Base-by-base conservation (phyloP, 2,329 filamentous ascomycete genomes). In the Colletotrichum sp. region DNA sequence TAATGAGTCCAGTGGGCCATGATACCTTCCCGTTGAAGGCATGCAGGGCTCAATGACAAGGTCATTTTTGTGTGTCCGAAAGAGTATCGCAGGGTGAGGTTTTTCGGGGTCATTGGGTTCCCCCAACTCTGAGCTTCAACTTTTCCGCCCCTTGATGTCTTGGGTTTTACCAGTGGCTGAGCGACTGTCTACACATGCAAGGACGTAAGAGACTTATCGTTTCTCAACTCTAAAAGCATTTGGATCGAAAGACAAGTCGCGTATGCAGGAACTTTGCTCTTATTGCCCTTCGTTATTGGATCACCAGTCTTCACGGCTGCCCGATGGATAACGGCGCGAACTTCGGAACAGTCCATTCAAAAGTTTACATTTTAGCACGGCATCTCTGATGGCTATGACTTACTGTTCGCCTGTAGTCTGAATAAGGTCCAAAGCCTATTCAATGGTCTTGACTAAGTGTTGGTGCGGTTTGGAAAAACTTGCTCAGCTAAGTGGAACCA, bases 121-220 rank as follows among this genome's bases (percentile, higher is more conserved):
- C 44, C 44, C 44, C 44, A 21, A 49, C 44, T 21, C 44, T 49
- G 44, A 7, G 44, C 44, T n/a, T 49, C 44, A 4, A 49, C 5
- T 3, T 49, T 49, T 21, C 9, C n/a, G 7, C n/a, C 13, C 18
- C 6, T n/a, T 49, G 3, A 3, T 21, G 44, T 49, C 10, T 49
- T 49, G 44, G 44, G 18, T 2, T 49, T 49, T 21, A n/a, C 18
- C 18, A 49, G 10, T 3, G 44, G 44, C 7, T 49, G 9, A 49
- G 18, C 44, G 18, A 49, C 44, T 49, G 3, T 21, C 1, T 21
- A 49, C 44, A 21, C n/a, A 6, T 4, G 18, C 44, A 49, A 49
- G 9, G 1, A 21, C 18, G 5, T 3, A 3, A 49, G 18, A 2
- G 7, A 7, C 7, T 12, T 7, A 1, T 49, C 0, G 10, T 49